phyloP scores from a whole-genome alignment of 306 rosid species.

The Vigna mungo region DNA sequence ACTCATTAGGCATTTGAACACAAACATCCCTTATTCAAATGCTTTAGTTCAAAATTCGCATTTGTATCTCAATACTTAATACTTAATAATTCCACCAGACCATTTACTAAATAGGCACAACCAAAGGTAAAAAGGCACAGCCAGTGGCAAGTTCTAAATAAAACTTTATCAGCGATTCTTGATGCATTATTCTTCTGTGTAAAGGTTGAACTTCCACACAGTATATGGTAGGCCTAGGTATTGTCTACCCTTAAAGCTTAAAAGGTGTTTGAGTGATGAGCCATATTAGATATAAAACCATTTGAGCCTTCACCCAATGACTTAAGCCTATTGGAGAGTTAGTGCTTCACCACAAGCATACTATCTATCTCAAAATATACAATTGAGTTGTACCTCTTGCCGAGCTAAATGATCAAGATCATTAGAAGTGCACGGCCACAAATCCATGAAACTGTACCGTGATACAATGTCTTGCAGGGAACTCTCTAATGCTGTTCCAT shows the following conservation, averaged over 20 bases:
- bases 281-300: slow-evolving; percentile 2
- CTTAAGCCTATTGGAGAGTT: background rate
- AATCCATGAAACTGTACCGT: slow-evolving; percentile 92
- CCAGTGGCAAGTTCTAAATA: background rate
- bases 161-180: background rate
- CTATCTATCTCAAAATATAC: slow-evolving; percentile 5
- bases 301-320: background rate
- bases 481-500: slow-evolving; percentile 68
- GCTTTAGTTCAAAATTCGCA: background rate
- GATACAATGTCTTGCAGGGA: slow-evolving; percentile 89
- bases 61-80: background rate
- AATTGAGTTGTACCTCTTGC: slow-evolving; percentile 71
- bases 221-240: background rate
- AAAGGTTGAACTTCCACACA: background rate
- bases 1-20: background rate
- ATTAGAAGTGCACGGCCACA: slow-evolving; percentile 89
- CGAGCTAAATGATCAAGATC: slow-evolving; percentile 84
- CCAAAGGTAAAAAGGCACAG: background rate
- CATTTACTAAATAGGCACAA: no score
- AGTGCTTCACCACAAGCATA: background rate
- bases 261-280: background rate
- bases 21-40: background rate
- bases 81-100: background rate
- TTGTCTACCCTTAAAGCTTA: background rate
- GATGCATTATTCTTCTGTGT: background rate